Conservation (phyloP, 225 moss, liverwort and hornwort species). For the Rhytidiadelphus loreus region DNA sequence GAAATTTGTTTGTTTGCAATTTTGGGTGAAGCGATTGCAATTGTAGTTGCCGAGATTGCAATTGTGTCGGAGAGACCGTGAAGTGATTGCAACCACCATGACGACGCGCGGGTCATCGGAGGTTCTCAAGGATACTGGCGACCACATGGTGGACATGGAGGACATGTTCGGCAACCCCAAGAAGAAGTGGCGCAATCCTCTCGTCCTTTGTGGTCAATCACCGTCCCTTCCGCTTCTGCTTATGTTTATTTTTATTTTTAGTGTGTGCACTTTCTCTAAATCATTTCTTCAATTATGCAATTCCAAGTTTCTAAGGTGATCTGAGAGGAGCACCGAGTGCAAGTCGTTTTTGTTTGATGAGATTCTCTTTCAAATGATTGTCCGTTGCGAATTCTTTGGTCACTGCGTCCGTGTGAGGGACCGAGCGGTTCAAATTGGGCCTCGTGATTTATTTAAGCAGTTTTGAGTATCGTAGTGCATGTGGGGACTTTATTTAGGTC, state of each 20-base stretch:
- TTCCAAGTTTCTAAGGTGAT: neutral
- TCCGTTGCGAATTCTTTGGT: neutral
- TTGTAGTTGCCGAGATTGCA: neutral
- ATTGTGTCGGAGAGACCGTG: neutral
- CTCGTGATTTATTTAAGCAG: neutral
- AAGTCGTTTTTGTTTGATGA: neutral
- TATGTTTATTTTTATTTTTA: neutral
- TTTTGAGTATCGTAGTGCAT: neutral
- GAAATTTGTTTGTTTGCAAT: neutral
- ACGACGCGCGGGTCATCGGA: slow-evolving; percentile 3
- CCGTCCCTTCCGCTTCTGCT: neutral
- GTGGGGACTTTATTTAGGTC: neutral
- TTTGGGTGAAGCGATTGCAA: neutral
- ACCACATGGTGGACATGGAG: slow-evolving; percentile 15
- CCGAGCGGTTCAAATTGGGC: neutral
- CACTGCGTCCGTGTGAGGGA: neutral
- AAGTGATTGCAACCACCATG: neutral
- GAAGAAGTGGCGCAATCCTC: slow-evolving; percentile 57
- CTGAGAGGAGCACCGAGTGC: neutral
- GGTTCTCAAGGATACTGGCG: slow-evolving; percentile 1
- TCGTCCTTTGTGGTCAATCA: slow-evolving; percentile 56
- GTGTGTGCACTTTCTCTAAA: neutral
- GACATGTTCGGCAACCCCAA: slow-evolving; percentile 53
- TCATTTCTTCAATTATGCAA: neutral
- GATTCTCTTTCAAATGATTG: neutral